Evolutionary conservation across 768 basidiomycete species (phyloP), one percentile per base, ranked within the genome.

Genomic region (Boletus pseudo-olivaceus): DNA sequence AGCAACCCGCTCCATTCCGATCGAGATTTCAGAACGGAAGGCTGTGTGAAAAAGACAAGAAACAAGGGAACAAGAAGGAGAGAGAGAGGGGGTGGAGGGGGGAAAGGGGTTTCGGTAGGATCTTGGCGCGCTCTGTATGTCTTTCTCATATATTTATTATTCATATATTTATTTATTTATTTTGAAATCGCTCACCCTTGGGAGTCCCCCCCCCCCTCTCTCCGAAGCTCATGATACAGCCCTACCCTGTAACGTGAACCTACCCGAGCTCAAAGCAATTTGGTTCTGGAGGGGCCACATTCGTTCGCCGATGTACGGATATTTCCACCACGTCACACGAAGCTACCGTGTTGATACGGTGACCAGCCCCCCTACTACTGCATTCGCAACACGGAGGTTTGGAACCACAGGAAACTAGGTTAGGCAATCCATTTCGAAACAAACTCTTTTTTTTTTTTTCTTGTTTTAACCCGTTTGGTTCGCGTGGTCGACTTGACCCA

Each of bases 321-420:
- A 12, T 5, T 5, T 9, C n/a, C 14, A 53, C 59, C 63, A 63
- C 62, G 64, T 63, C 62, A 63, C 40, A 30, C 33, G 17, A 15
- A 0, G 23, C 29, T 38, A 45, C 53, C 63, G 53, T 47, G 49
- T 55, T 59, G 62, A 66, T 66, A 63, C 62, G 58, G 45, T 44
- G 49, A 57, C 49, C 48, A 11, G 7, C n/a, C 14, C 35, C 7
- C 15, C 37, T 3, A 17, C n/a, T 17, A n/a, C 4, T 12, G 3
- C 34, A 37, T 17, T 7, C 33, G 10, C 33, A 33, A 7, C 33
- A 53, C 59, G 56, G 60, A 45, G 53, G 47, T 49, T 23, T 53
- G n/a, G 42, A 27, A 42, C 20, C 20, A 40, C 1, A 11, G 9
- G 33, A 44, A 47, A 53, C 52, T 62, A 58, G 37, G 60, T 53